Conservation (phyloP, 257 asterid species). For the Eucommia ulmoides region DNA sequence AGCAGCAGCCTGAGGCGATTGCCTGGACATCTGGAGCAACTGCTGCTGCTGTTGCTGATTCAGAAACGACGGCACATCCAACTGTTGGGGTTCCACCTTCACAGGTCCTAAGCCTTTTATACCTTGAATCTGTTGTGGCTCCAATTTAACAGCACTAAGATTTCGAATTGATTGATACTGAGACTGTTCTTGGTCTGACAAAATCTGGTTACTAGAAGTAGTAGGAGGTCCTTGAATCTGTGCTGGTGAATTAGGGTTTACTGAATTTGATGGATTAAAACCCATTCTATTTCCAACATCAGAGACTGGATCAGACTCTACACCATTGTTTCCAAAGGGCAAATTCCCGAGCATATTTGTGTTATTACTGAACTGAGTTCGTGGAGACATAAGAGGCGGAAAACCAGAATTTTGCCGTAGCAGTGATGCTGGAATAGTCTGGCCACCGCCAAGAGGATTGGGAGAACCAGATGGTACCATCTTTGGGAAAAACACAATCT, state of each 20-base stretch:
- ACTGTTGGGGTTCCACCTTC: background rate
- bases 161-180: background rate
- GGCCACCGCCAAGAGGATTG: background rate
- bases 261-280: background rate
- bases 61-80: background rate
- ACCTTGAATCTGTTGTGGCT: slow-evolving; percentile 1
- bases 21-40: background rate
- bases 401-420: background rate
- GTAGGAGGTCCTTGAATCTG: background rate
- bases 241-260: background rate
- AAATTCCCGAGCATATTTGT: background rate
- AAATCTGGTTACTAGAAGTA: background rate
- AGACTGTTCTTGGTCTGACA: background rate
- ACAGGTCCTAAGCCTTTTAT: background rate
- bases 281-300: background rate
- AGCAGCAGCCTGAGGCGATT: background rate
- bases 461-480: background rate
- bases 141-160: background rate
- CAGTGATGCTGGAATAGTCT: background rate
- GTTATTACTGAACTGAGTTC: background rate
- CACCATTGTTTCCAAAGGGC: background rate
- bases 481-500: background rate
- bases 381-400: background rate
- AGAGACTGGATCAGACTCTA: background rate
- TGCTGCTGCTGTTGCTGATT: background rate